Evolutionary conservation across 352 stramenopile species (phyloP).

Genomic region (Phytophthora vignae): DNA sequence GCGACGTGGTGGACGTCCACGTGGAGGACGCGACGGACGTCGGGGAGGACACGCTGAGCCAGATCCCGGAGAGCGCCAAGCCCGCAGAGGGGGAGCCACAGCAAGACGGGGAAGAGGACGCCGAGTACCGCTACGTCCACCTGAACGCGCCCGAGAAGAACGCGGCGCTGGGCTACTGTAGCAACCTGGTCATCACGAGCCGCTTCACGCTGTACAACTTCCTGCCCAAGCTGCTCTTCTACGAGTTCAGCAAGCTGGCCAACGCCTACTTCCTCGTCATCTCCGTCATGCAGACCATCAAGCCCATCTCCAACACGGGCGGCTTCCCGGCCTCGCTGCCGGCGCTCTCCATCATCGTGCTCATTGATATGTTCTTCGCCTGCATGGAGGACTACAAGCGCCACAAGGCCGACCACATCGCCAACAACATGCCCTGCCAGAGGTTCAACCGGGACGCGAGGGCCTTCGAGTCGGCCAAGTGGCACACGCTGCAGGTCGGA

Average conservation of each 20-base stretch:
- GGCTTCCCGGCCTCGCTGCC: slow-evolving; percentile 91
- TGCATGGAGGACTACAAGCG: slow-evolving; percentile 92
- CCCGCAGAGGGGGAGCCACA: background rate
- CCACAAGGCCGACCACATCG: slow-evolving; percentile 86
- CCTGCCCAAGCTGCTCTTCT: slow-evolving; percentile 91
- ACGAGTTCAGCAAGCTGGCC: slow-evolving; percentile 92
- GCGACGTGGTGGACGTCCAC: slow-evolving; percentile 39
- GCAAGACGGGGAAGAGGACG: slow-evolving; percentile 6
- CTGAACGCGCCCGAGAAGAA: slow-evolving; percentile 76
- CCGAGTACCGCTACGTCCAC: slow-evolving; percentile 70
- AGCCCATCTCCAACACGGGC: slow-evolving; percentile 93
- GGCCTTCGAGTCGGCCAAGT: slow-evolving; percentile 75
- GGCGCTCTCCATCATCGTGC: slow-evolving; percentile 93
- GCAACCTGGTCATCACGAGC: slow-evolving; percentile 89
- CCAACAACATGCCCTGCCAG: slow-evolving; percentile 81
- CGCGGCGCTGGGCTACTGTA: slow-evolving; percentile 63
- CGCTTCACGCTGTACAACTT: slow-evolving; percentile 94
- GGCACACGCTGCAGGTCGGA: slow-evolving; percentile 85
- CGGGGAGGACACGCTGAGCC: slow-evolving; percentile 19
- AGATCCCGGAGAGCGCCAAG: slow-evolving; percentile 26
- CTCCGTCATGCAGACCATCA: slow-evolving; percentile 92
- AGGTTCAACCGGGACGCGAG: slow-evolving; percentile 44
- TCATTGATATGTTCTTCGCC: slow-evolving; percentile 94
- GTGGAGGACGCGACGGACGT: slow-evolving; percentile 34
- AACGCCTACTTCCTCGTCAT: slow-evolving; percentile 96